A percentile compares a stretch with the other conserved stretches of the same genome.
These are phyloP conservation scores for Pelargonium cotyledonis DNA, from an alignment of 441 rosid species.

Conservation along the genomic window DNA sequence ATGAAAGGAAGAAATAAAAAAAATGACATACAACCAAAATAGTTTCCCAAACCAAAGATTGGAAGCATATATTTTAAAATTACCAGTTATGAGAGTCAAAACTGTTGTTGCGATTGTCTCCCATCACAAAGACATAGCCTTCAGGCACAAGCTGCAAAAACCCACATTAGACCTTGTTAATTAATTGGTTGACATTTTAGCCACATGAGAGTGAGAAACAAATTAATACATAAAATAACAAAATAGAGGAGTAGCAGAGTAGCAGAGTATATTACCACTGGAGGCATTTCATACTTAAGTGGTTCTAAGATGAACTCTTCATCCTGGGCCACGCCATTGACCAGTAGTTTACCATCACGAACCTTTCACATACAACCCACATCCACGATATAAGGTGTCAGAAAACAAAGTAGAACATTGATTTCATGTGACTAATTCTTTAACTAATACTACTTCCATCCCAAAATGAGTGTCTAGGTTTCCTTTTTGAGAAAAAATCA, in stretches of 20 bases:
- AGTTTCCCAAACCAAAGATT: not conserved
- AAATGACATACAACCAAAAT: constrained; percentile 3
- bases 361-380: constrained; percentile 29
- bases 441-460: not conserved
- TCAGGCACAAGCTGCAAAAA: constrained; percentile 49
- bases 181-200: not conserved
- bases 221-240: not conserved
- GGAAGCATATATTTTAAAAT: constrained; percentile 7
- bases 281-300: constrained; percentile 45
- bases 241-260: not conserved
- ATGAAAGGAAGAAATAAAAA: too few species aligned
- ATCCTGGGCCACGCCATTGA: constrained; percentile 40
- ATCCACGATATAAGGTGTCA: not conserved
- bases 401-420: not conserved
- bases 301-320: constrained; percentile 61
- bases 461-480: too few species aligned
- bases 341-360: constrained; percentile 46
- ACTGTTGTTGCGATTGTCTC: constrained; percentile 70
- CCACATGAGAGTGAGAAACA: not conserved
- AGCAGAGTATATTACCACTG: constrained; percentile 29
- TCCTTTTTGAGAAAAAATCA: too few species aligned
- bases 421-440: not conserved
- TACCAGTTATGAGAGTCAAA: constrained; percentile 72
- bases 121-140: constrained; percentile 61
- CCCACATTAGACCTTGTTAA: not conserved